Evolutionary conservation across 2,329 filamentous ascomycete species (phyloP).

Genomic region (Torrubiella hemipterigena): DNA sequence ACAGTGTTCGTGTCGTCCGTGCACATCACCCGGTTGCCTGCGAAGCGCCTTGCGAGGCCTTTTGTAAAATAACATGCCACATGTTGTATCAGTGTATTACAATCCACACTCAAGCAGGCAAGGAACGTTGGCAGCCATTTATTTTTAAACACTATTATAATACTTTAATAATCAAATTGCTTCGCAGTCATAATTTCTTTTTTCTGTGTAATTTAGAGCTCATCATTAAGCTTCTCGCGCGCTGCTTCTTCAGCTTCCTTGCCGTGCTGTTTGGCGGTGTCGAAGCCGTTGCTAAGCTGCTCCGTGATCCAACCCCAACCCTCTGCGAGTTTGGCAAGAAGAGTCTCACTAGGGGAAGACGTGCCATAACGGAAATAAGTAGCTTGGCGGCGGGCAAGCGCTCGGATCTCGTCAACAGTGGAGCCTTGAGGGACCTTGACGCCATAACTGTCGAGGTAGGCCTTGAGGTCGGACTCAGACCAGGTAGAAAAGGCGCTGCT

Average conservation of each 20-base stretch:
- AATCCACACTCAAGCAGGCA: too few relatives aligned
- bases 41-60: too few relatives aligned
- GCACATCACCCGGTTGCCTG: too few relatives aligned
- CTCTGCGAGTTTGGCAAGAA: constrained; percentile 49
- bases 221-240: constrained; percentile 24
- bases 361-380: constrained; percentile 72
- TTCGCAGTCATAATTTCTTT: too few relatives aligned
- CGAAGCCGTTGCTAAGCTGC: constrained; percentile 35
- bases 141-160: too few relatives aligned
- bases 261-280: constrained; percentile 36
- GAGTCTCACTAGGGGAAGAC: constrained; percentile 48
- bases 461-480: constrained; percentile 63
- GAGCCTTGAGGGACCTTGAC: constrained; percentile 55
- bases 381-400: constrained; percentile 58
- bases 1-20: too few relatives aligned
- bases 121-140: too few relatives aligned
- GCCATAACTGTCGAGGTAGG: constrained; percentile 70
- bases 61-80: too few relatives aligned
- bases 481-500: constrained; percentile 58
- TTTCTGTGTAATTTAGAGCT: constrained; percentile 36
- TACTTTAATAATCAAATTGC: too few relatives aligned
- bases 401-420: constrained; percentile 56
- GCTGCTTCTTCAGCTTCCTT: constrained; percentile 18
- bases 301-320: constrained; percentile 38
- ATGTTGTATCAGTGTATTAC: too few relatives aligned